Conservation (phyloP, 768 basidiomycete genomes). For the Mycena latifolia region DNA sequence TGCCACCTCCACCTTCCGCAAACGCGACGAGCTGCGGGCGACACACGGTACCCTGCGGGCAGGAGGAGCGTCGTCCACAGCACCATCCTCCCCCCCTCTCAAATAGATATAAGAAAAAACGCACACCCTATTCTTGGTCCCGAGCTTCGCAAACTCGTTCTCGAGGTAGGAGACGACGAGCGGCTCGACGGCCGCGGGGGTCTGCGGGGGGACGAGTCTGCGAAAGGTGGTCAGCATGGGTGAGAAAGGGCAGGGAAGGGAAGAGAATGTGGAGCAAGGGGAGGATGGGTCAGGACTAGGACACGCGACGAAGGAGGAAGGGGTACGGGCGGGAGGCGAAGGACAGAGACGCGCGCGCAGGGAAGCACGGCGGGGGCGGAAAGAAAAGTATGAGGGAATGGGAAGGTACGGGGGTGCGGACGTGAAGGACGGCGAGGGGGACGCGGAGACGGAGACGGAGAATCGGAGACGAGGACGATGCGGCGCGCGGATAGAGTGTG, state of each 20-base stretch:
- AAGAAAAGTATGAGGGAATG: background rate
- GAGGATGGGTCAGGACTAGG: background rate
- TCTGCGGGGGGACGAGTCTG: constrained; percentile 89
- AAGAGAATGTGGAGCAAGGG: background rate
- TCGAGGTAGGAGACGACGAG: constrained; percentile 79
- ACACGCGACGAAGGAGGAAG: too few relatives aligned
- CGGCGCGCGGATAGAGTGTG: too few relatives aligned
- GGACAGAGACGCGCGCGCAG: too few relatives aligned
- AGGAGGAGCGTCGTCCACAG: too few relatives aligned
- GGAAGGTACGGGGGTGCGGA: too few relatives aligned
- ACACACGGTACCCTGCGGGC: too few relatives aligned
- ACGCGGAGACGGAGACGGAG: background rate
- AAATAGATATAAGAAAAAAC: constrained; percentile 1
- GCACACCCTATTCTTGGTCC: constrained; percentile 82
- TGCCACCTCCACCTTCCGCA: too few relatives aligned
- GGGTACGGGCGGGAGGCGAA: too few relatives aligned
- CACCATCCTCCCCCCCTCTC: too few relatives aligned
- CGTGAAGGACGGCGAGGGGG: background rate
- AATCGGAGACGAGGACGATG: too few relatives aligned
- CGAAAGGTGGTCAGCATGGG: background rate
- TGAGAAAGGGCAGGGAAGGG: background rate
- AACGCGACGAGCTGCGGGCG: too few relatives aligned
- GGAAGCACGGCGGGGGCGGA: too few relatives aligned
- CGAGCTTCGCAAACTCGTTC: constrained; percentile 86
- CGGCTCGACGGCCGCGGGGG: constrained; percentile 78